Evolutionary conservation across 306 rosid genomes (phyloP), one percentile per base, ranked within the genome.

Genomic region (Prunus salicina): DNA sequence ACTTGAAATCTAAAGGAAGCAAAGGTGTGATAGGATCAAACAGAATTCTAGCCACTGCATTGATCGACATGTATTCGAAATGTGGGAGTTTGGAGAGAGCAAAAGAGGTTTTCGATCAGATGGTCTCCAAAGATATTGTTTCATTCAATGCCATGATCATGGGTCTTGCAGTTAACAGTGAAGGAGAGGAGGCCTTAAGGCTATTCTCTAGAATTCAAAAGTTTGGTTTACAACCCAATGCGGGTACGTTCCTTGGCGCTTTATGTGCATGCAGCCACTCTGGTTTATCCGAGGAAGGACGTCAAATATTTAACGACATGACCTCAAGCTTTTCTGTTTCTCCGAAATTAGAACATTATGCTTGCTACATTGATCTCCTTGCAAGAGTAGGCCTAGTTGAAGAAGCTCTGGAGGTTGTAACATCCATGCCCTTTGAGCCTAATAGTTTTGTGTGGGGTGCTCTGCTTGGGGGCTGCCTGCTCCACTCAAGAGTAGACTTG

Each of bases 401-500:
- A 75, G 89, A 90, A 80, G 95, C 89, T 32, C 70, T 86, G 12
- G 75, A 82, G 77, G 83, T 86, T 79, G 83, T 77, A 46, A 73
- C 51, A 30, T 71, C 81, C 55, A 87, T 90, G 90, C 90, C 90
- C 65, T 79, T 90, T 62, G 81, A 87, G 79, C 86, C 89, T 27
- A 87, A 90, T 71, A 82, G 74, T 60, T 84, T 90, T 79, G 90
- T 87, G 52, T 90, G 89, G 90, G 88, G 89, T 74, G 89, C 95
- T 82, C 56, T 87, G 64, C 88, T 90, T 41, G 83, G 88, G 32
- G 90, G 88, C 41, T 90, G 91, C 80, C 73, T 86, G 38, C 86
- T 90, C 63, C 94, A 87, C 77, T 87, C 87, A 27, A 87, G 85
- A 82, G 76, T 78, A 60, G 86, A 84, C 63, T 76, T 82, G 81